Conservation (phyloP, 1,284 basidiomycete genomes). For the Pseudozyma tsukubaensis region DNA sequence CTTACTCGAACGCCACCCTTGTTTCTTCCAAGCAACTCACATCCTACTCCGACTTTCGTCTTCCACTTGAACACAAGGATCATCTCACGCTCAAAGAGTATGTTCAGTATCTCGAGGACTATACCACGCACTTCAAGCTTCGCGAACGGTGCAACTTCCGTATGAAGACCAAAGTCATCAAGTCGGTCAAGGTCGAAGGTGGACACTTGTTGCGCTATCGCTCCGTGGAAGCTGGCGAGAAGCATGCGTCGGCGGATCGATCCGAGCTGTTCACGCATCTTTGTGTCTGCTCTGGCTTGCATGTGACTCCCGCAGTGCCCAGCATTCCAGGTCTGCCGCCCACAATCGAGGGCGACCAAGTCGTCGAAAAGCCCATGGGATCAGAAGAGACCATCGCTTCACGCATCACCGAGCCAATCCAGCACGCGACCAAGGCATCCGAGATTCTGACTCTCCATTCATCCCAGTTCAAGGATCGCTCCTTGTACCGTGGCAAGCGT, state of each 20-base stretch:
- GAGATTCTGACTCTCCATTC: slow-evolving; percentile 57
- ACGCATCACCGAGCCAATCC: slow-evolving; percentile 29
- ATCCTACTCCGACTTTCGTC: slow-evolving; percentile 76
- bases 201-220: slow-evolving; percentile 39
- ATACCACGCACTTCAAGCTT: slow-evolving; percentile 72
- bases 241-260: slow-evolving; percentile 3
- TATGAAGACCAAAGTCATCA: slow-evolving; percentile 44
- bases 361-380: slow-evolving; percentile 30
- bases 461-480: slow-evolving; percentile 57
- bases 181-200: slow-evolving; percentile 37
- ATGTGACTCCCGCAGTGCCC: slow-evolving; percentile 52
- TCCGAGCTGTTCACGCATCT: slow-evolving; percentile 51
- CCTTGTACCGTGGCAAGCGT: slow-evolving; percentile 51
- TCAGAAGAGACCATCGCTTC: slow-evolving; percentile 22
- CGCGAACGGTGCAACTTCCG: slow-evolving; percentile 63
- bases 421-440: slow-evolving; percentile 32
- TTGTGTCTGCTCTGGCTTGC: slow-evolving; percentile 56
- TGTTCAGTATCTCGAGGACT: slow-evolving; percentile 74
- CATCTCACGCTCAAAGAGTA: slow-evolving; percentile 75
- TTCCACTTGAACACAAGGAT: slow-evolving; percentile 73
- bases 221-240: not conserved
- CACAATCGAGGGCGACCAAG: slow-evolving; percentile 34
- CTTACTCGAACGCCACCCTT: slow-evolving; percentile 73
- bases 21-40: slow-evolving; percentile 77
- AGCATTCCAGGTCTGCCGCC: slow-evolving; percentile 52